These are phyloP conservation scores for Cryomyces minteri DNA, from an alignment of 495 filamentous ascomycete genomes.

Conservation along the genomic window DNA sequence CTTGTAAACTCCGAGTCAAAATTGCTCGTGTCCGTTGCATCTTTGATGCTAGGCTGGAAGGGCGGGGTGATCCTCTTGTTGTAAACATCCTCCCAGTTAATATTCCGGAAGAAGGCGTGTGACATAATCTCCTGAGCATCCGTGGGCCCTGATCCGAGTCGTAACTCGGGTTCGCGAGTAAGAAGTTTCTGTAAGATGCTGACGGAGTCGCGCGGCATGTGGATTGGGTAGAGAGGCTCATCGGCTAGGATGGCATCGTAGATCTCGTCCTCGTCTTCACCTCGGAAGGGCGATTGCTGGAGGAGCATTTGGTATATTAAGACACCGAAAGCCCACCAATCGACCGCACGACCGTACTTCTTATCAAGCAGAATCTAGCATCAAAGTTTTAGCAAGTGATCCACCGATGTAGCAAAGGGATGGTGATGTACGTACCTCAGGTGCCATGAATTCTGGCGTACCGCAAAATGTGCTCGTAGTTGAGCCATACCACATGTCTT, in stretches of 20 bases:
- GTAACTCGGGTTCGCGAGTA: conserved; percentile 81
- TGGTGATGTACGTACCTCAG: conserved; percentile 46
- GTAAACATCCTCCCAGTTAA: conserved; percentile 98
- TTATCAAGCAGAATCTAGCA: conserved; percentile 90
- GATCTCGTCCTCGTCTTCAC: conserved; percentile 98
- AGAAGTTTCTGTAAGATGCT: conserved; percentile 96
- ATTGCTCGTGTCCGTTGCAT: conserved; percentile 92
- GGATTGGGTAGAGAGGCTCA: conserved; percentile 93
- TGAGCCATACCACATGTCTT: conserved; percentile 98
- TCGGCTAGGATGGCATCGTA: conserved; percentile 98
- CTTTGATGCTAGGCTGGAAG: conserved; percentile 76
- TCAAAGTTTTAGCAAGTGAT: conserved; percentile 9
- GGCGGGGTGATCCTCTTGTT: conserved; percentile 81
- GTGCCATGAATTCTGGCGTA: conserved; percentile 98
- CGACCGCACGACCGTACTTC: conserved; percentile 95
- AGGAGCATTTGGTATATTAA: conserved; percentile 99
- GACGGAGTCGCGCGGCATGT: conserved; percentile 97
- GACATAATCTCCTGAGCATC: conserved; percentile 99
- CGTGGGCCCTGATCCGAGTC: conserved; percentile 84
- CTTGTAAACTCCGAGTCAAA: conserved; percentile 98
- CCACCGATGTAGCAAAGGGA: neutral
- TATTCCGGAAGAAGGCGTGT: conserved; percentile 92
- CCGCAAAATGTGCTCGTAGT: conserved; percentile 98
- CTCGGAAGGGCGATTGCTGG: conserved; percentile 96
- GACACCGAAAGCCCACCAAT: conserved; percentile 99